Evolutionary conservation across 805 yeast genomes (phyloP).

Genomic region (Wickerhamiella hasegawae): DNA sequence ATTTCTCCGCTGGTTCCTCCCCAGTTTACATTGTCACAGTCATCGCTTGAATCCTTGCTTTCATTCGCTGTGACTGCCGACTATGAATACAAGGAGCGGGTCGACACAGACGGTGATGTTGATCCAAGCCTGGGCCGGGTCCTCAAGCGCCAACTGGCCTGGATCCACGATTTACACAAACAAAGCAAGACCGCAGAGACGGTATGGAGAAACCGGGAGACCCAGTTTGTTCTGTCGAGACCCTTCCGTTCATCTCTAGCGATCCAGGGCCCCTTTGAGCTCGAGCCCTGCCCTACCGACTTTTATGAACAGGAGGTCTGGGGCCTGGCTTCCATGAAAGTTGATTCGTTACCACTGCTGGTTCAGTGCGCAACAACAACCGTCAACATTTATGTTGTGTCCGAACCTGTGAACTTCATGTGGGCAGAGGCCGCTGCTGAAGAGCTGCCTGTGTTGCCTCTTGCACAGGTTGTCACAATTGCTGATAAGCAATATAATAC

Average conservation of each 20-base stretch:
- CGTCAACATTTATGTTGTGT: not conserved
- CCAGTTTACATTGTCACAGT: constrained; percentile 24
- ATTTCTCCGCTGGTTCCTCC: constrained; percentile 51
- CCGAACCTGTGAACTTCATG: not conserved
- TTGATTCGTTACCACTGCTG: not conserved
- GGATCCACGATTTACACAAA: constrained; percentile 2
- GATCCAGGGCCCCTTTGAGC: constrained; percentile 37
- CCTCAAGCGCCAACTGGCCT: constrained; percentile 5
- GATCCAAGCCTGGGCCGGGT: not conserved
- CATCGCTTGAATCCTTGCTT: constrained; percentile 35
- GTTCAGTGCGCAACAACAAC: not conserved
- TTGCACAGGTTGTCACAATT: not conserved
- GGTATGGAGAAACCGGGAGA: not conserved
- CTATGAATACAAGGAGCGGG: constrained; percentile 26
- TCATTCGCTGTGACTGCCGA: constrained; percentile 38
- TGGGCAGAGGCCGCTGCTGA: not conserved
- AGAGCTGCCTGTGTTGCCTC: not conserved
- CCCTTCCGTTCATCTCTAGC: constrained; percentile 2
- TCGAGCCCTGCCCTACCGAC: constrained; percentile 38
- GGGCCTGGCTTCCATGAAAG: constrained; percentile 15
- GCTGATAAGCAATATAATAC: not conserved
- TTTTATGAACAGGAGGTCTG: constrained; percentile 33
- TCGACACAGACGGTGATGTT: constrained; percentile 1
- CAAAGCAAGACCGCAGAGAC: not conserved
- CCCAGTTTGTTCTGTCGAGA: constrained; percentile 1